Conservation (phyloP, 139 green algal species). For the Zygnema circumcarinatum region DNA sequence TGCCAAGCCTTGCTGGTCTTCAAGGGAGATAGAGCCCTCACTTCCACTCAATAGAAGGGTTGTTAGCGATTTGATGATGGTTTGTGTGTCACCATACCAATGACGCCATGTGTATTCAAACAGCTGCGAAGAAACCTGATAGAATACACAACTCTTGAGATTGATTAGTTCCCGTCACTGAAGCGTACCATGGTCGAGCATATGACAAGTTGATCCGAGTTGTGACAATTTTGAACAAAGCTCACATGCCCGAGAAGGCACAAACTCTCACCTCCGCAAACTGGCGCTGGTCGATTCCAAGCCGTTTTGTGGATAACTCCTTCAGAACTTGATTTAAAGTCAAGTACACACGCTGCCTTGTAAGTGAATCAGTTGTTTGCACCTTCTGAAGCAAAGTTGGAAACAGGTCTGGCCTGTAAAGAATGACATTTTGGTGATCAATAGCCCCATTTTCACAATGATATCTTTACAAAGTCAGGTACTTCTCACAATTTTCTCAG, state of each 20-base stretch:
- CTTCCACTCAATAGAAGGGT: conserved; percentile 51
- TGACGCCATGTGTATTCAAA: conserved; percentile 77
- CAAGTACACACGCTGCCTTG: conserved; percentile 75
- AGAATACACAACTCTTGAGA: no score
- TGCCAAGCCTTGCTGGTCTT: conserved; percentile 22
- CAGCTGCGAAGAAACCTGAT: conserved; percentile 64
- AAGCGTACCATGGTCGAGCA: no score
- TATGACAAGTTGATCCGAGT: no score
- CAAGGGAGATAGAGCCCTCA: conserved; percentile 64
- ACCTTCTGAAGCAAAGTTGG: conserved; percentile 71
- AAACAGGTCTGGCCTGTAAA: conserved; percentile 75
- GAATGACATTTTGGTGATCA: neutral
- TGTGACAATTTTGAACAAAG: no score
- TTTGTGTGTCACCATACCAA: conserved; percentile 75
- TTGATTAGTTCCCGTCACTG: no score
- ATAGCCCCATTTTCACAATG: neutral
- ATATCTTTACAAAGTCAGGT: neutral
- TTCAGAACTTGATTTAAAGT: conserved; percentile 94
- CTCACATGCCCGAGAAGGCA: neutral
- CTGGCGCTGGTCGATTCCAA: conserved; percentile 81
- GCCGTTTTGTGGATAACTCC: conserved; percentile 89
- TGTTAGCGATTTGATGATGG: conserved; percentile 66
- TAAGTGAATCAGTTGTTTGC: conserved; percentile 33
- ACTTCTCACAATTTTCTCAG: neutral
- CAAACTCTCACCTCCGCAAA: conserved; percentile 69